Conservation (phyloP, 805 yeast species). For the Cyberlindnera nakhonratchasimensis region DNA sequence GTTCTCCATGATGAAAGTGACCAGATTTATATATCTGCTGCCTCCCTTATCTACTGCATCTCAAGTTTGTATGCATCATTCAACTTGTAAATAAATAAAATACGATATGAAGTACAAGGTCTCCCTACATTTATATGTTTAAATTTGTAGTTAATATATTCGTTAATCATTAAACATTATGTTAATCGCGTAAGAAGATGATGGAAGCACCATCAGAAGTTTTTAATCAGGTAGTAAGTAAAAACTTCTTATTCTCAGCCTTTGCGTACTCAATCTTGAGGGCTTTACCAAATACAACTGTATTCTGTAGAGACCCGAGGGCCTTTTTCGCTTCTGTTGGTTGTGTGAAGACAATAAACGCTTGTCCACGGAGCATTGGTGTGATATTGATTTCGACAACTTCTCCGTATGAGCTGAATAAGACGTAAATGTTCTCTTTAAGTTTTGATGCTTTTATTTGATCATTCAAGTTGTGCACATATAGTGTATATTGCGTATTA, state of each 20-base stretch:
- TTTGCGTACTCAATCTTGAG: slow-evolving; percentile 44
- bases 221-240: not conserved
- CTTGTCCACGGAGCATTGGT: slow-evolving; percentile 58
- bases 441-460: slow-evolving; percentile 43
- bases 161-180: not conserved
- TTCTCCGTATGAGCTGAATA: slow-evolving; percentile 65
- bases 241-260: slow-evolving; percentile 26
- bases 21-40: not conserved
- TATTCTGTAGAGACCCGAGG: slow-evolving; percentile 42
- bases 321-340: slow-evolving; percentile 51
- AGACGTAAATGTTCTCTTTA: slow-evolving; percentile 51
- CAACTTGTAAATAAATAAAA: slow-evolving; percentile 3
- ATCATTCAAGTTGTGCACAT: slow-evolving; percentile 57
- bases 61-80: slow-evolving; percentile 1
- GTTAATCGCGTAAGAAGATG: not conserved
- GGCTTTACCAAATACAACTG: slow-evolving; percentile 50
- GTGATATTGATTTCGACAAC: slow-evolving; percentile 48
- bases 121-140: too few species aligned
- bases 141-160: too few species aligned
- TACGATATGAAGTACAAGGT: not conserved
- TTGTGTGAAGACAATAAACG: slow-evolving; percentile 53
- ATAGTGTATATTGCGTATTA: slow-evolving; percentile 39
- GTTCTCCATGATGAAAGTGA: too few species aligned
- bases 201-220: not conserved
- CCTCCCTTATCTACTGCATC: not conserved